Base-by-base conservation (phyloP, 345 rosid species). In the Punica granatum region DNA sequence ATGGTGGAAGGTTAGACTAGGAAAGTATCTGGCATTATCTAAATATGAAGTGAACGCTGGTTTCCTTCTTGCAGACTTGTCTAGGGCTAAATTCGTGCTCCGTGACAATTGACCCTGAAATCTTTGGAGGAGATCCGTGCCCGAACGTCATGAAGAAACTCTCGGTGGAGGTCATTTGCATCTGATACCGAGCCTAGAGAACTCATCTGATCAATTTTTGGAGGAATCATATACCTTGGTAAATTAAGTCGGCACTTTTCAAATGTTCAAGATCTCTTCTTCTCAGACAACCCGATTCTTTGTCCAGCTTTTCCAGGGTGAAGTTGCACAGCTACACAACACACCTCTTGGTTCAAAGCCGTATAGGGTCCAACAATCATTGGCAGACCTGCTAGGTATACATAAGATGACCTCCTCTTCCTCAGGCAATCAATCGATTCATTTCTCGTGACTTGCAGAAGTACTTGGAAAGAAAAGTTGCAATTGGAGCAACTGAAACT, bases 71-170 rank as follows among this genome's bases (percentile, higher is more conserved):
- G 85, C 86, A 95, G 99, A 88, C 86, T 30, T 95, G 99, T 64
- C 81, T 95, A 28, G 98, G 99, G 66, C 92, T 86, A 80, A 89
- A 89, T 64, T 80, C 82, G 73, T 95, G 98, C 84, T 81, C 97
- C 0, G 93, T 95, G 42, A 92, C 97, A 0, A 91, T 95, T 28
- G 98, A 95, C 49, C 98, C 98, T 0, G 97, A 72, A 56, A 86
- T 92, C 83, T 95, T 95, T 64, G 98, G 98, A 35, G 99, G 98
- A 66, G 99, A 95, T 77, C 99, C 99, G 0, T 95, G 99, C 69
- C 98, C 92, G 0, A 81, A 62, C 56, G 81, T 92, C 72, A 84
- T 85, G 98, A 95, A 95, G 84, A 89, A 90, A 72, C 89, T 95
- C 19, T 88, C 97, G 0, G 98, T 88, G 42, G 99, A 95, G 83